Percentiles rank a stretch among this genome's conserved stretches.
Evolutionary conservation across 257 asterid genomes (phyloP).

Genomic region (Nicotiana otophora): DNA sequence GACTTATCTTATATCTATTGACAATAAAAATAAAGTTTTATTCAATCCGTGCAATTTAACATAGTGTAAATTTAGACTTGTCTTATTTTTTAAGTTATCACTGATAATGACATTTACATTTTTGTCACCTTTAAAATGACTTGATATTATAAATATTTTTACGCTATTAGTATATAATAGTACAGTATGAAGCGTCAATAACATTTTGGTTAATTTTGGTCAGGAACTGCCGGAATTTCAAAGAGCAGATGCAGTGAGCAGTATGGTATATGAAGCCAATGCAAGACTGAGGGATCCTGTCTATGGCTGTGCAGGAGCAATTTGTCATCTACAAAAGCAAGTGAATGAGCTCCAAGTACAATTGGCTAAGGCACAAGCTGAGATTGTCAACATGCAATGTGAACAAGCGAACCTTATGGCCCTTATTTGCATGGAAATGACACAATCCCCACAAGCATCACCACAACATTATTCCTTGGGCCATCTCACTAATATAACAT

Average conservation of each 20-base stretch:
- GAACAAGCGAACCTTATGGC: conserved; percentile 66
- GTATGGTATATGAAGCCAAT: conserved; percentile 84
- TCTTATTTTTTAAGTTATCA: not conserved
- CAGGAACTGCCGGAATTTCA: conserved; percentile 69
- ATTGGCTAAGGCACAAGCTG: conserved; percentile 61
- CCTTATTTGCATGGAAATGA: conserved; percentile 44
- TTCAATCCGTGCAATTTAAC: not conserved
- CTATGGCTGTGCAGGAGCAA: conserved; percentile 74
- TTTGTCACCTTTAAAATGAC: not conserved
- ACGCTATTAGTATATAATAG: no score
- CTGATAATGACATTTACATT: not conserved
- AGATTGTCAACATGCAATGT: conserved; percentile 56
- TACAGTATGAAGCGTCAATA: no score
- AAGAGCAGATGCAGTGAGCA: conserved; percentile 71
- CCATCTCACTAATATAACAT: conserved; percentile 8
- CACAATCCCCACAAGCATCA: conserved; percentile 9
- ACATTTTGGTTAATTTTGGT: not conserved
- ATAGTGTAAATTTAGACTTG: not conserved
- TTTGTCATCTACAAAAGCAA: conserved; percentile 69
- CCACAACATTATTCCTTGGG: conserved; percentile 30
- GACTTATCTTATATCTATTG: not conserved
- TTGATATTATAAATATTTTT: no score
- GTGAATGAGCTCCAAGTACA: conserved; percentile 63
- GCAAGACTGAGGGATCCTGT: conserved; percentile 75
- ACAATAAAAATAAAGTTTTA: no score